These are phyloP conservation scores for Oxyria digyna DNA, from an alignment of 148 eudicot genomes.

Conservation along the genomic window DNA sequence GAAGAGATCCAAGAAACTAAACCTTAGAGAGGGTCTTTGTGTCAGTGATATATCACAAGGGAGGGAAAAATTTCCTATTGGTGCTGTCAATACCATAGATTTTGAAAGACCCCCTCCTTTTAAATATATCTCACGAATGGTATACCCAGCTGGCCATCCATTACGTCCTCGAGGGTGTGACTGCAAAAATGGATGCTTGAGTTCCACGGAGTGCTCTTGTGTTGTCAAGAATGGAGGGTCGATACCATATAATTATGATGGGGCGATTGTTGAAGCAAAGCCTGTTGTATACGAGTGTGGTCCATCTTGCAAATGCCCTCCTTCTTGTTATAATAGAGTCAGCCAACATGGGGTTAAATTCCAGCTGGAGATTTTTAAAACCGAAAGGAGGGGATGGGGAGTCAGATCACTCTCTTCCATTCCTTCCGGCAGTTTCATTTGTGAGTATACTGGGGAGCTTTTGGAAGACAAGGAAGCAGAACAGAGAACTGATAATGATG, in stretches of 20 bases:
- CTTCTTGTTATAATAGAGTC: slow-evolving; percentile 72
- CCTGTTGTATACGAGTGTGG: slow-evolving; percentile 86
- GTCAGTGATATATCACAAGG: slow-evolving; percentile 50
- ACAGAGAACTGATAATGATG: slow-evolving; percentile 52
- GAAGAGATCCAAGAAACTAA: slow-evolving; percentile 38
- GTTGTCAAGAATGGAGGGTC: slow-evolving; percentile 56
- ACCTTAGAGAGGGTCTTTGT: slow-evolving; percentile 37
- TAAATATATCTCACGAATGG: slow-evolving; percentile 44
- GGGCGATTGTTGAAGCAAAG: slow-evolving; percentile 72
- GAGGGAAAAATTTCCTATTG: slow-evolving; percentile 37
- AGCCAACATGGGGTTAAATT: slow-evolving; percentile 62
- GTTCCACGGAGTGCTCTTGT: slow-evolving; percentile 53
- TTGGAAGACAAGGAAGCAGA: slow-evolving; percentile 82
- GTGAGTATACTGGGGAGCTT: slow-evolving; percentile 86
- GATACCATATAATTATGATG: slow-evolving; percentile 67
- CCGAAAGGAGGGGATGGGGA: slow-evolving; percentile 85
- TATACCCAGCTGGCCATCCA: slow-evolving; percentile 51
- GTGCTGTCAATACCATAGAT: slow-evolving; percentile 59
- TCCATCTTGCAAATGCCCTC: slow-evolving; percentile 72
- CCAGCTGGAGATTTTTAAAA: slow-evolving; percentile 85
- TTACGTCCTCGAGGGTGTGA: slow-evolving; percentile 49
- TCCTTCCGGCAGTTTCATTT: slow-evolving; percentile 78
- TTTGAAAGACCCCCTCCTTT: slow-evolving; percentile 55
- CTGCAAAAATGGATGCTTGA: slow-evolving; percentile 50
- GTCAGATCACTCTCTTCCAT: slow-evolving; percentile 62